Evolutionary conservation across 1,284 basidiomycete genomes (phyloP).

Genomic region (Ustilago tritici): DNA sequence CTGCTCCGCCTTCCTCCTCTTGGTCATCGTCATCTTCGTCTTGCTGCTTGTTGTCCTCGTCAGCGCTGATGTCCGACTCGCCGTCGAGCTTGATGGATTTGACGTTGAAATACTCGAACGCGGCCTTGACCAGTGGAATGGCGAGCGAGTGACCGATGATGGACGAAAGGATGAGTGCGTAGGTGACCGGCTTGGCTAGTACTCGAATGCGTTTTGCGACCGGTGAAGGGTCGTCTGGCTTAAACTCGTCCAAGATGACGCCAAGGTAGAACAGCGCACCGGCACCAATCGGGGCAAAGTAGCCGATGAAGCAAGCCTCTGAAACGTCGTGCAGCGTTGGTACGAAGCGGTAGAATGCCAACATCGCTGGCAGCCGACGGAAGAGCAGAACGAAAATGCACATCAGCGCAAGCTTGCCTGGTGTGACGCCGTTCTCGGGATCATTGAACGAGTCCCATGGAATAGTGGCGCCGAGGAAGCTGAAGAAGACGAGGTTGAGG

Average conservation of each 20-base stretch:
- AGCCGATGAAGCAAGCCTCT: slow-evolving; percentile 70
- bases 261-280: slow-evolving; percentile 63
- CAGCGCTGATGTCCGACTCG: slow-evolving; percentile 27
- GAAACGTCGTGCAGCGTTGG: slow-evolving; percentile 62
- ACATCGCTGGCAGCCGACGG: slow-evolving; percentile 67
- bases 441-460: slow-evolving; percentile 58
- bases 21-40: slow-evolving; percentile 16
- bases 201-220: slow-evolving; percentile 39
- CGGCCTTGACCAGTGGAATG: slow-evolving; percentile 58
- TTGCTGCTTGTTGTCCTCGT: slow-evolving; percentile 16
- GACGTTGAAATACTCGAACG: slow-evolving; percentile 46
- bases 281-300: slow-evolving; percentile 71
- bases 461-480: slow-evolving; percentile 66
- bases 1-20: background rate
- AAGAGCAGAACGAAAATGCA: slow-evolving; percentile 71
- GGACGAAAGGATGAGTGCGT: slow-evolving; percentile 54
- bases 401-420: slow-evolving; percentile 70
- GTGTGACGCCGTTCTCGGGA: slow-evolving; percentile 62
- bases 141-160: slow-evolving; percentile 57
- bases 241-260: slow-evolving; percentile 54
- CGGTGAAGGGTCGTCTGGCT: slow-evolving; percentile 34
- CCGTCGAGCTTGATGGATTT: slow-evolving; percentile 52
- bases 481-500: slow-evolving; percentile 69
- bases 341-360: slow-evolving; percentile 60
- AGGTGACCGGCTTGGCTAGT: slow-evolving; percentile 58